Percentiles rank a stretch among this genome's conserved stretches.
Evolutionary conservation across 1,284 basidiomycete species (phyloP).

Genomic region (Spongispora temasekensis): DNA sequence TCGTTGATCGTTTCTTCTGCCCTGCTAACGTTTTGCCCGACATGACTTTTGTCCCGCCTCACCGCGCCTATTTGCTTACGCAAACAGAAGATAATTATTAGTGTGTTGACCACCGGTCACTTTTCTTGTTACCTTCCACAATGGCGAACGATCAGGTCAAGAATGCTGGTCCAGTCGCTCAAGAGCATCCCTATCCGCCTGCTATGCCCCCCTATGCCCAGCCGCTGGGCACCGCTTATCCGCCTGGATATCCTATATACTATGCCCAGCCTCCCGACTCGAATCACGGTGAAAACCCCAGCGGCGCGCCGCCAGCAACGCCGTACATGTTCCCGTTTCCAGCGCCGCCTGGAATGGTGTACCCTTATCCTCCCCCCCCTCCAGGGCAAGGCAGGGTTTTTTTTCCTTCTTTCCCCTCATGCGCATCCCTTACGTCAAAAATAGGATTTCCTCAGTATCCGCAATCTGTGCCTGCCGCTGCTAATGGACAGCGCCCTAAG

Average conservation of each 20-base stretch:
- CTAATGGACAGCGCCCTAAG: slow-evolving; percentile 50
- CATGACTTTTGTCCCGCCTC: slow-evolving; percentile 20
- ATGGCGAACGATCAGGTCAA: slow-evolving; percentile 37
- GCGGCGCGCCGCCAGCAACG: slow-evolving; percentile 45
- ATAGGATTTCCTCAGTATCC: slow-evolving; percentile 34
- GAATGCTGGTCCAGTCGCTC: slow-evolving; percentile 32
- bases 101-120: slow-evolving; percentile 26
- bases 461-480: slow-evolving; percentile 26
- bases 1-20: slow-evolving; percentile 2
- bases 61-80: slow-evolving; percentile 35
- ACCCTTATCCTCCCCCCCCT: slow-evolving; percentile 52
- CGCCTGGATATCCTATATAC: slow-evolving; percentile 36
- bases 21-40: slow-evolving; percentile 11
- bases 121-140: slow-evolving; percentile 24
- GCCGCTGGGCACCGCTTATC: slow-evolving; percentile 31
- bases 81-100: slow-evolving; percentile 32
- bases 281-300: slow-evolving; percentile 44
- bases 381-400: slow-evolving; percentile 44
- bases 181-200: slow-evolving; percentile 33
- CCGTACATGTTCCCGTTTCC: slow-evolving; percentile 55
- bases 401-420: slow-evolving; percentile 6
- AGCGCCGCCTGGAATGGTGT: slow-evolving; percentile 62
- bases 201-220: slow-evolving; percentile 33
- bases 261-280: slow-evolving; percentile 34
- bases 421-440: slow-evolving; percentile 27